Conservation (phyloP, 495 filamentous ascomycete genomes). For the Daldinia vernicosa region DNA sequence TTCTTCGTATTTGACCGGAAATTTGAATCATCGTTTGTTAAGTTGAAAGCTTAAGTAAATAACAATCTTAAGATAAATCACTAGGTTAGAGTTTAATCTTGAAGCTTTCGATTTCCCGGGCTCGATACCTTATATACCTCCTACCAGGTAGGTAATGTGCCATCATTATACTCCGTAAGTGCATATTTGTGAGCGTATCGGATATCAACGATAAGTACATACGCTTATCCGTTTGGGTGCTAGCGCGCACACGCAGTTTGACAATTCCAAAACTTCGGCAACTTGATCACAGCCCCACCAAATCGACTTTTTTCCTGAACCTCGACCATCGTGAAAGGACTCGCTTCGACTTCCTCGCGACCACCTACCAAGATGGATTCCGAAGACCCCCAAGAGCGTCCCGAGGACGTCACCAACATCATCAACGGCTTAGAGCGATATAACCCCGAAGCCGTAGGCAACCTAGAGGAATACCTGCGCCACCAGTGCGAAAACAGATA, state of each 20-base stretch:
- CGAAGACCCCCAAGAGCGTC: slow-evolving; percentile 71
- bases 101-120: too few species aligned
- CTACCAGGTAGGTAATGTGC: too few species aligned
- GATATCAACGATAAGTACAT: background rate
- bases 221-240: background rate
- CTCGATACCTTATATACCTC: too few species aligned
- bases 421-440: slow-evolving; percentile 96
- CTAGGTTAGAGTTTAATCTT: too few species aligned
- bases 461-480: slow-evolving; percentile 94
- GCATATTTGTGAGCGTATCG: too few species aligned
- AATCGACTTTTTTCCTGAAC: slow-evolving; percentile 35
- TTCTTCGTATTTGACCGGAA: background rate
- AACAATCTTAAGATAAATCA: too few species aligned
- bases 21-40: background rate
- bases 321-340: slow-evolving; percentile 41
- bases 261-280: slow-evolving; percentile 43
- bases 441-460: slow-evolving; percentile 93
- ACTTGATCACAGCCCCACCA: slow-evolving; percentile 38
- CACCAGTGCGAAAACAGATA: slow-evolving; percentile 95
- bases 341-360: slow-evolving; percentile 32
- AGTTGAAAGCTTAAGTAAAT: too few species aligned
- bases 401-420: slow-evolving; percentile 88
- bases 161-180: too few species aligned
- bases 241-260: slow-evolving; percentile 33
- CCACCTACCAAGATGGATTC: slow-evolving; percentile 60